Percentiles rank a stretch among this genome's conserved stretches.
Conservation (phyloP, 805 yeast genomes). For the Candida orba region DNA sequence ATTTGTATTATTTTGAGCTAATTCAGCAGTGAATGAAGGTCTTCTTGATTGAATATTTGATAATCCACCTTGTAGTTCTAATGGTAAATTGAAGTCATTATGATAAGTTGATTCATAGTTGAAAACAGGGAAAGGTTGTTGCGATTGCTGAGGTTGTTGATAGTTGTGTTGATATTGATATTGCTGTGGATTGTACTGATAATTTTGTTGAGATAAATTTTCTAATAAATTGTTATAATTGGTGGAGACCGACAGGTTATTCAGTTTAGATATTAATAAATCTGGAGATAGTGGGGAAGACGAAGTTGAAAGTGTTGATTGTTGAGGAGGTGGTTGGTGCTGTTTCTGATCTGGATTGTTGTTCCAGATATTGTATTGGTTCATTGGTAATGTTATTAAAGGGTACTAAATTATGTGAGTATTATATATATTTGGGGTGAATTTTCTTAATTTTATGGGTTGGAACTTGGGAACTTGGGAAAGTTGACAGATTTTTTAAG, state of each 20-base stretch:
- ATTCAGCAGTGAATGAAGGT: conserved; percentile 65
- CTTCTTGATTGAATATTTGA: conserved; percentile 59
- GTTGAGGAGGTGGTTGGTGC: background rate
- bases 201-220: conserved; percentile 4
- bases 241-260: conserved; percentile 15
- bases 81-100: conserved; percentile 32
- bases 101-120: conserved; percentile 8
- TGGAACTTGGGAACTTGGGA: too few species aligned
- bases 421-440: background rate
- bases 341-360: conserved; percentile 8
- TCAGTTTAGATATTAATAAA: conserved; percentile 17
- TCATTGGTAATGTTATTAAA: background rate
- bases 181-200: conserved; percentile 1
- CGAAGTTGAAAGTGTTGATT: too few species aligned
- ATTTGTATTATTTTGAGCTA: conserved; percentile 6
- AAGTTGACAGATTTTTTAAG: too few species aligned
- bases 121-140: conserved; percentile 1
- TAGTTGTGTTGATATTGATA: background rate
- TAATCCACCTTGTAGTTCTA: conserved; percentile 58
- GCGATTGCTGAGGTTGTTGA: background rate
- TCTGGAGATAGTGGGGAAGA: conserved; percentile 18
- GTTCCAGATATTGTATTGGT: conserved; percentile 13
- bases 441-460: background rate
- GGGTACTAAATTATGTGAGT: too few species aligned
- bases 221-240: conserved; percentile 12